phyloP scores from a whole-genome alignment of 495 filamentous ascomycete species.

The Trichoderma orchidacearum region DNA sequence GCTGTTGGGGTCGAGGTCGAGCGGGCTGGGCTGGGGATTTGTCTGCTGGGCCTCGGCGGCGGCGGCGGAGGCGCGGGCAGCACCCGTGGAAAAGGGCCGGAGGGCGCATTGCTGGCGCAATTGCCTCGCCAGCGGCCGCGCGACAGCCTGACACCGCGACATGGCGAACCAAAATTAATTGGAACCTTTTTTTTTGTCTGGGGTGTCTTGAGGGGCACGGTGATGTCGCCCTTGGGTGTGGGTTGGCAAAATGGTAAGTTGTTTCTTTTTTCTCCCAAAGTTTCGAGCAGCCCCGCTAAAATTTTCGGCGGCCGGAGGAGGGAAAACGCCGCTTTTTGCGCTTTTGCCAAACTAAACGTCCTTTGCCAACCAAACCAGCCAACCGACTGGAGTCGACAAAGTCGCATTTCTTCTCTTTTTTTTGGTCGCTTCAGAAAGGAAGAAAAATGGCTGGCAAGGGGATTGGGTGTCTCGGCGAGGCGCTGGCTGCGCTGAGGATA shows the following conservation, averaged over 20 bases:
- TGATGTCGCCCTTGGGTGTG: background rate
- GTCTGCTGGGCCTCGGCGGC: conserved; percentile 3
- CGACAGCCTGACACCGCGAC: conserved; percentile 56
- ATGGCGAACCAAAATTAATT: too few species aligned
- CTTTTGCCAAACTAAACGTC: background rate
- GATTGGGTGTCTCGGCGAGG: conserved; percentile 31
- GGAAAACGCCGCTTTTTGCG: conserved; percentile 5
- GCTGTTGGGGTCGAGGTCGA: conserved; percentile 15
- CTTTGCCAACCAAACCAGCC: too few species aligned
- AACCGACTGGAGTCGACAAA: too few species aligned
- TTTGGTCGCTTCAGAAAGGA: too few species aligned
- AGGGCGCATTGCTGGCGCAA: conserved; percentile 29
- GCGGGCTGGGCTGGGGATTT: conserved; percentile 17
- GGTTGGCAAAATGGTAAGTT: conserved; percentile 4
- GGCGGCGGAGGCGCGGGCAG: conserved; percentile 11
- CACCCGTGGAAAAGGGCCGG: conserved; percentile 24
- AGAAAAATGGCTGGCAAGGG: conserved; percentile 29
- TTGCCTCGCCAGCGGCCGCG: conserved; percentile 51
- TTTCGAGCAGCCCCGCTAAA: conserved; percentile 18
- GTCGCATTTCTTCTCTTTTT: too few species aligned
- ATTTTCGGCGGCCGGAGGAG: conserved; percentile 24
- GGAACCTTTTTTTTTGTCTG: too few species aligned
- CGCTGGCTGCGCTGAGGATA: conserved; percentile 26
- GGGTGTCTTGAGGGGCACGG: background rate
- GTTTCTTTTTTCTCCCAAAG: conserved; percentile 4